Conservation (phyloP, 75 land plant species). For the Larix kaempferi region DNA sequence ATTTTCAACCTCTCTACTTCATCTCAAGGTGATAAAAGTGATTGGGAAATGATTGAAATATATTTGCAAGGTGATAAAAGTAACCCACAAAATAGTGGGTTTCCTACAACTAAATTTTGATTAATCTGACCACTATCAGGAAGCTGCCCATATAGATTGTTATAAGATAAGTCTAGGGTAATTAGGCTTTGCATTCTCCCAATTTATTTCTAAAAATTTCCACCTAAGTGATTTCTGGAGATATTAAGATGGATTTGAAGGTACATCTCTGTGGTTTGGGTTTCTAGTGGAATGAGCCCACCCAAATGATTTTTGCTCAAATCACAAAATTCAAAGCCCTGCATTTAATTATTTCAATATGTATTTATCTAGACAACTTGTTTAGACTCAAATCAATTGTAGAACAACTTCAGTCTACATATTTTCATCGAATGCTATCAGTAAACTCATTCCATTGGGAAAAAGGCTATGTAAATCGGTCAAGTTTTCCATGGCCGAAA, state of each 20-base stretch:
- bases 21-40: no score
- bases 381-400: slow-evolving; percentile 25
- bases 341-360: slow-evolving; percentile 42
- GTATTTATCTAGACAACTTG: slow-evolving; percentile 23
- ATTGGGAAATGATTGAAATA: no score
- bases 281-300: slow-evolving; percentile 49
- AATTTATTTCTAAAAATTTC: no score
- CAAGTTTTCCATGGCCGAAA: slow-evolving; percentile 23
- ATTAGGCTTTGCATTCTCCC: no score
- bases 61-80: no score
- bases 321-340: slow-evolving; percentile 36
- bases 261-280: slow-evolving; percentile 33
- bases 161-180: no score
- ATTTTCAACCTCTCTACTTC: no score
- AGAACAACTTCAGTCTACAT: slow-evolving; percentile 19
- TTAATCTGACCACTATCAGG: no score
- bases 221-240: no score
- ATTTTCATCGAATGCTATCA: slow-evolving; percentile 26
- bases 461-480: slow-evolving; percentile 25
- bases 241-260: slow-evolving; percentile 54
- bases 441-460: slow-evolving; percentile 27
- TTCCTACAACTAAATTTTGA: no score
- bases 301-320: slow-evolving; percentile 57
- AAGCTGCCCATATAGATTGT: no score
- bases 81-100: no score